A percentile compares a stretch with the other conserved stretches of the same genome.
These are phyloP conservation scores for Backusella psychrophila DNA, from an alignment of 192 early-diverging fungal genomes.

Conservation along the genomic window DNA sequence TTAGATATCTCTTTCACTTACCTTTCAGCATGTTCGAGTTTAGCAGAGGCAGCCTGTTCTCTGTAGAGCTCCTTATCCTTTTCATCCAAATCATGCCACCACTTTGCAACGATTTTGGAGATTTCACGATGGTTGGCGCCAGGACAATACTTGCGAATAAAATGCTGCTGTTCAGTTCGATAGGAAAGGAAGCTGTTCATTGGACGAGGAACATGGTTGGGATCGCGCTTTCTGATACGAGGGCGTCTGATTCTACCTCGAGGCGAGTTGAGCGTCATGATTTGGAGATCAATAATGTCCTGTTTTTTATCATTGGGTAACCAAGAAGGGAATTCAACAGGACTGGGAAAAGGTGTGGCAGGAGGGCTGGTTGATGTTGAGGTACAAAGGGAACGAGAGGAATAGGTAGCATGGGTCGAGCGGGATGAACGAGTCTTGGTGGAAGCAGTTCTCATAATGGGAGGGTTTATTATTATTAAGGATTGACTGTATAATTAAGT, in stretches of 20 bases:
- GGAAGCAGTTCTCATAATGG: background rate
- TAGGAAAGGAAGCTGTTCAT: slow-evolving; percentile 68
- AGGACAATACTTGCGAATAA: slow-evolving; percentile 47
- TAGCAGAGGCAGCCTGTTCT: slow-evolving; percentile 41
- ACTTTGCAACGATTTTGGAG: slow-evolving; percentile 56
- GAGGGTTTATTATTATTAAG: background rate
- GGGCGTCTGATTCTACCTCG: background rate
- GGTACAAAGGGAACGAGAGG: background rate
- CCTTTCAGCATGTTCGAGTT: slow-evolving; percentile 44
- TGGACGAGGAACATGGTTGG: slow-evolving; percentile 38
- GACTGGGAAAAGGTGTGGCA: background rate
- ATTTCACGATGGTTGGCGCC: slow-evolving; percentile 58
- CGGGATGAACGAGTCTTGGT: background rate
- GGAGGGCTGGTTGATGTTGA: no score
- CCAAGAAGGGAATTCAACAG: background rate
- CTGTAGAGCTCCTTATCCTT: slow-evolving; percentile 53
- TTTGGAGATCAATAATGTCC: background rate
- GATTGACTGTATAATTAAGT: background rate
- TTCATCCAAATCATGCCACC: slow-evolving; percentile 52
- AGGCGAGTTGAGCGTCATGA: background rate
- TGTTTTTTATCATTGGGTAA: background rate
- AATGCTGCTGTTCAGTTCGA: slow-evolving; percentile 53
- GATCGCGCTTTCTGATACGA: slow-evolving; percentile 1
- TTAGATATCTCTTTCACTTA: slow-evolving; percentile 13
- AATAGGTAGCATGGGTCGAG: background rate